A percentile compares a stretch with the other conserved stretches of the same genome.
These are phyloP conservation scores for Mycosphaerella sp. DNA, from an alignment of 2,329 filamentous ascomycete genomes.

Conservation along the genomic window DNA sequence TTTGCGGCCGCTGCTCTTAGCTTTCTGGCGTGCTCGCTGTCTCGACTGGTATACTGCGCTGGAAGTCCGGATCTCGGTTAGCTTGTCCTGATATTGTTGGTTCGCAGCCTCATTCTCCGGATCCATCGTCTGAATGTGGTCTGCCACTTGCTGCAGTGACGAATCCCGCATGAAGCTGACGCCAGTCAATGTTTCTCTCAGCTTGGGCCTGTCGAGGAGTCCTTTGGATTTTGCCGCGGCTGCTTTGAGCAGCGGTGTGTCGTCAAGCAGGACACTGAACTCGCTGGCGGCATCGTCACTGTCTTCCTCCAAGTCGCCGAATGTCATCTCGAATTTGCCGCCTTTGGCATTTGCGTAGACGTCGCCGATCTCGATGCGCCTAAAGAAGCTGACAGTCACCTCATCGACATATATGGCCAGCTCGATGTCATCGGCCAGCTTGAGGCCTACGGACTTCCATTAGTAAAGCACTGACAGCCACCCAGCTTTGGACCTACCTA, in stretches of 20 bases:
- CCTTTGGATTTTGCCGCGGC: conserved; percentile 33
- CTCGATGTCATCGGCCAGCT: conserved; percentile 48
- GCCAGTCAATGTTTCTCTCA: conserved; percentile 36
- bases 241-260: conserved; percentile 44
- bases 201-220: conserved; percentile 19
- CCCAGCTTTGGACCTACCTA: conserved; percentile 32
- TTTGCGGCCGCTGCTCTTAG: conserved; percentile 32
- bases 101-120: conserved; percentile 42
- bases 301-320: conserved; percentile 35
- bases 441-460: conserved; percentile 32
- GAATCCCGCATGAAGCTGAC: conserved; percentile 35
- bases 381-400: conserved; percentile 44
- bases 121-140: conserved; percentile 39
- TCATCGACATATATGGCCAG: conserved; percentile 47
- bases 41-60: conserved; percentile 37
- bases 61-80: conserved; percentile 38
- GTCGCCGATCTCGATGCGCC: conserved; percentile 47
- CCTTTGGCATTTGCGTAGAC: conserved; percentile 52
- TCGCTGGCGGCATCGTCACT: conserved; percentile 36
- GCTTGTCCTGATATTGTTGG: conserved; percentile 38
- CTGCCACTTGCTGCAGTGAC: conserved; percentile 34
- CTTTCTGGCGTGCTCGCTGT: conserved; percentile 27
- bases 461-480: background rate
- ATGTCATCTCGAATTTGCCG: conserved; percentile 47
- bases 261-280: conserved; percentile 36